Evolutionary conservation across 345 rosid species (phyloP).

Genomic region (Abelmoschus esculentus): DNA sequence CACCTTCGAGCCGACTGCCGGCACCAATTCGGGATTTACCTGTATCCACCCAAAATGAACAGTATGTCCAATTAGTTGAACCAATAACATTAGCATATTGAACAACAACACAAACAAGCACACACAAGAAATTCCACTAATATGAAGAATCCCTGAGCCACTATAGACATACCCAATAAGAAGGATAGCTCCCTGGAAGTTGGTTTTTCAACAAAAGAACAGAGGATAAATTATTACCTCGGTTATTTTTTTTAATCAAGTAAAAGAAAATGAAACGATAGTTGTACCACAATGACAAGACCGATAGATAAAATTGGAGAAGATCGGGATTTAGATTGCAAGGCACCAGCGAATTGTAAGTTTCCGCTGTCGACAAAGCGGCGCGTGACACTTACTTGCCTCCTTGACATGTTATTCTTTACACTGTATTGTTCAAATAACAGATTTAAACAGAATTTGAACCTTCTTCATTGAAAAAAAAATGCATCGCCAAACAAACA

Average conservation of each 20-base stretch:
- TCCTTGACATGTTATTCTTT: slow-evolving; percentile 52
- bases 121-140: slow-evolving; percentile 5
- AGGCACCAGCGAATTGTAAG: slow-evolving; percentile 64
- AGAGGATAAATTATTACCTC: not conserved
- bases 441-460: not conserved
- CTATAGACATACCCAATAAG: slow-evolving; percentile 65
- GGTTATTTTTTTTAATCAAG: not conserved
- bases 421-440: not conserved
- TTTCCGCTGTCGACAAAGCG: slow-evolving; percentile 67
- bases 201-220: not conserved
- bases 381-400: slow-evolving; percentile 73
- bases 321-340: slow-evolving; percentile 75
- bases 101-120: not conserved
- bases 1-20: slow-evolving; percentile 54
- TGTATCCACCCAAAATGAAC: slow-evolving; percentile 11
- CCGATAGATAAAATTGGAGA: slow-evolving; percentile 62
- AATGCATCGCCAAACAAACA: no score
- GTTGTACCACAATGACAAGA: slow-evolving; percentile 58
- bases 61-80: not conserved
- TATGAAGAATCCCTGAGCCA: slow-evolving; percentile 44
- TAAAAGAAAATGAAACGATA: not conserved
- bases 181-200: slow-evolving; percentile 67
- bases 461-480: not conserved
- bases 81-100: not conserved
- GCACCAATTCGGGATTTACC: slow-evolving; percentile 57